phyloP scores from a whole-genome alignment of 176 grass and related monocot genomes.

The Hordeum vulgare region DNA sequence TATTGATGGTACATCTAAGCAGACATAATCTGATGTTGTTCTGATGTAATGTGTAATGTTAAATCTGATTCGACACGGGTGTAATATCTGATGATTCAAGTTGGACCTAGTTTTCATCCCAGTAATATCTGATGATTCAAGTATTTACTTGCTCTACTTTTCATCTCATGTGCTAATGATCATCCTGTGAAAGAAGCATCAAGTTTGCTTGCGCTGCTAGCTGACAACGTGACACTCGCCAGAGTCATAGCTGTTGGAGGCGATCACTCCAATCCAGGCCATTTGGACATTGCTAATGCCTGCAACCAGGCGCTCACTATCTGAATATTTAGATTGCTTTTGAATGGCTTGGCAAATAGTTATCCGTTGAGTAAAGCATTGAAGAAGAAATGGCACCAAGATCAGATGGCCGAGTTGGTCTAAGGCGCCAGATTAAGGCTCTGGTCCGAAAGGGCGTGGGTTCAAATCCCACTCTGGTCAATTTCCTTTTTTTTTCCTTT shows the following conservation, averaged over 20 bases:
- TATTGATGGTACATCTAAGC: not conserved
- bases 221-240: too few species aligned
- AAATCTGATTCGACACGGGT: not conserved
- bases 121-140: not conserved
- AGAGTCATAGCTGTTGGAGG: too few species aligned
- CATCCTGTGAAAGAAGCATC: not conserved
- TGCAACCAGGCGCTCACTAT: not conserved
- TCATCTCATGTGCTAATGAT: not conserved
- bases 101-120: not conserved
- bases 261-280: not conserved
- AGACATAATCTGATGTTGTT: not conserved
- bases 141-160: not conserved
- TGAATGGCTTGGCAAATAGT: too few species aligned
- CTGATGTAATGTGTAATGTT: not conserved
- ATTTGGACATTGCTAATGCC: not conserved
- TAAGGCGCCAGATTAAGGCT: conserved; percentile 84
- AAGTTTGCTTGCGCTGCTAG: too few species aligned
- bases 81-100: not conserved
- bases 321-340: too few species aligned
- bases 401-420: conserved; percentile 86
- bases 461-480: conserved; percentile 73
- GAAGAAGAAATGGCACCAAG: too few species aligned
- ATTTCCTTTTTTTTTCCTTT: not conserved
- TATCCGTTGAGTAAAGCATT: too few species aligned
- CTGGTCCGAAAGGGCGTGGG: conserved; percentile 75